Base-by-base conservation (phyloP, 1,139 yeast species). In the Hansenula lynferdii region DNA sequence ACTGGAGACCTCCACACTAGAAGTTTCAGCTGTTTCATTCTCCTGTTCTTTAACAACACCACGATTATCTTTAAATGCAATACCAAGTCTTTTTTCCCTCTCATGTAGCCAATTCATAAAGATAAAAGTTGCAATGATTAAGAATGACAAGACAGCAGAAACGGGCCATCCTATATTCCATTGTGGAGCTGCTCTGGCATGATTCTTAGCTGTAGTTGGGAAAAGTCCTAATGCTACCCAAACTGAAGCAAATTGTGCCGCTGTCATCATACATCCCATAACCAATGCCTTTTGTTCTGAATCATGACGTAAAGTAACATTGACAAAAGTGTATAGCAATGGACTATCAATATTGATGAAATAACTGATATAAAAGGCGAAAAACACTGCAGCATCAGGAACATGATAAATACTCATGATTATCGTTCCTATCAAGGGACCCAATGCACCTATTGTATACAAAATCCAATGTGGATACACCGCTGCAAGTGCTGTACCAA, bases 51-150 rank as follows among this genome's bases (percentile, higher is more conserved):
- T 12, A 16, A 24, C 28, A 28, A 12, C 9, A 3, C 18, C 30
- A 17, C n/a, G n/a, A n/a, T 58, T 52, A 42, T 53, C 56, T 12
- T 67, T 62, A 41, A 76, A 75, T 23, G 82, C 83, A 49, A 77
- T 77, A 20, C 68, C 73, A 30, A 10, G 18, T 8, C 16, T 81
- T 44, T 69, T 61, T 38, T 58, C 61, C 48, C 72, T 69, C 53
- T 81, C 87, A 39, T 77, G 74, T 32, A 67, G 65, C 60, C 79
- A 80, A 61, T 78, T 80, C 48, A 77, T 69, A 52, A 62, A 73
- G 42, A 79, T 65, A 7, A 76, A 82, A 11, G 75, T 68, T 39
- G 76, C 61, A 0, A 82, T 71, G 81, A 81, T 75, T 4, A 71
- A 38, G 26, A 68, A 64, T 48, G 78, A 69, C n/a, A 72, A 60